These are phyloP conservation scores for Cenchrus purpureus DNA, from an alignment of 176 grass and related monocot genomes.

Conservation along the genomic window DNA sequence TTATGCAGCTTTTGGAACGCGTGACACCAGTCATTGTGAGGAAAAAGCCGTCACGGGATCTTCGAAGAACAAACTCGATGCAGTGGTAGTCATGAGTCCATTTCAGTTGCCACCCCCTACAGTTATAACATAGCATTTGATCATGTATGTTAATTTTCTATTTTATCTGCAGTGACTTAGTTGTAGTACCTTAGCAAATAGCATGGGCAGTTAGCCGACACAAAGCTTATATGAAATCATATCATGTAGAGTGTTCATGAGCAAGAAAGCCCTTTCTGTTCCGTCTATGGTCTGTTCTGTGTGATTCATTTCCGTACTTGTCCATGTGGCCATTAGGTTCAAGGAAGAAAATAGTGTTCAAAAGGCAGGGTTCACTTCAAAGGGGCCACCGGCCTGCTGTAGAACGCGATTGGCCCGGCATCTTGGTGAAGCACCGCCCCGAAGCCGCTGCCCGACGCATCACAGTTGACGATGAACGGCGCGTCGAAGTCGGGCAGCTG, in stretches of 20 bases:
- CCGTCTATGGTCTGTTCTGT: background rate
- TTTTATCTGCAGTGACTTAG: slow-evolving; percentile 28
- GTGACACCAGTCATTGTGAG: slow-evolving; percentile 57
- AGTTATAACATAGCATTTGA: slow-evolving; percentile 36
- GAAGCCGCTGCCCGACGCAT: too few relatives aligned
- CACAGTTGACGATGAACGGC: too few relatives aligned
- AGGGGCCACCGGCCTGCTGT: too few relatives aligned
- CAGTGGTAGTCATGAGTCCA: slow-evolving; percentile 64
- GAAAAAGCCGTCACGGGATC: slow-evolving; percentile 48
- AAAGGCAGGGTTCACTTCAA: too few relatives aligned
- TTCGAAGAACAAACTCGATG: slow-evolving; percentile 77
- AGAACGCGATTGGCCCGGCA: too few relatives aligned
- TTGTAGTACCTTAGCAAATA: slow-evolving; percentile 38
- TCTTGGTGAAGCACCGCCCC: too few relatives aligned
- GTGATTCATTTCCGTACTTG: background rate
- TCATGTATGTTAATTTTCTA: slow-evolving; percentile 30
- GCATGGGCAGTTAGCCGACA: slow-evolving; percentile 15
- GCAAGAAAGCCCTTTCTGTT: slow-evolving; percentile 1
- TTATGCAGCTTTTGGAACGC: slow-evolving; percentile 77
- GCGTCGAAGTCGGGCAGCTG: too few relatives aligned
- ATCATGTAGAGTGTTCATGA: slow-evolving; percentile 7
- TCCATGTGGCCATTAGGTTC: background rate
- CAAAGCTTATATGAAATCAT: slow-evolving; percentile 27
- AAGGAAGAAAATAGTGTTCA: background rate
- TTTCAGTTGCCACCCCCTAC: slow-evolving; percentile 21